Conservation (phyloP, 148 eudicot species). For the Vaccinium darrowii region DNA sequence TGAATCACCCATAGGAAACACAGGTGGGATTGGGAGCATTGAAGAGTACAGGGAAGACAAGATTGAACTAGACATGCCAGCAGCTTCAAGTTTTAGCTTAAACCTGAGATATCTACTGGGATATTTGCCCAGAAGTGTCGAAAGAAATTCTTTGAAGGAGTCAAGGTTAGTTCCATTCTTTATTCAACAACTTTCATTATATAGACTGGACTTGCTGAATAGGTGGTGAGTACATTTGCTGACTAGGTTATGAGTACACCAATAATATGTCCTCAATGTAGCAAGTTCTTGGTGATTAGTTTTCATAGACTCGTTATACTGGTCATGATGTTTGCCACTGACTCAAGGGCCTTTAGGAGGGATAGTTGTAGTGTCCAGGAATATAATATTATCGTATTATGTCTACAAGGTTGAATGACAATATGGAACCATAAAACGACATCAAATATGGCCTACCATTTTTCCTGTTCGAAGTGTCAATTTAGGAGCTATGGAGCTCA, state of each 20-base stretch:
- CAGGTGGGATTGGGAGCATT: conserved; percentile 19
- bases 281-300: neutral
- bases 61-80: conserved; percentile 24
- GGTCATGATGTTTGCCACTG: neutral
- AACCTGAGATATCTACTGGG: conserved; percentile 45
- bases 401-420: neutral
- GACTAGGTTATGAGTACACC: neutral
- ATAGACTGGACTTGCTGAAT: neutral
- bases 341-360: neutral
- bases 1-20: conserved; percentile 20
- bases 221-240: neutral
- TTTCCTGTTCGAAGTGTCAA: neutral
- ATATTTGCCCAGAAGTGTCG: conserved; percentile 27
- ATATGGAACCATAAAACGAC: neutral
- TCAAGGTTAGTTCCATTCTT: conserved; percentile 45
- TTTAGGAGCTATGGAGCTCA: neutral
- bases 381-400: neutral
- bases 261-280: neutral
- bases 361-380: neutral
- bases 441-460: neutral
- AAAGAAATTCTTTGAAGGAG: conserved; percentile 25
- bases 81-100: conserved; percentile 30
- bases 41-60: conserved; percentile 27
- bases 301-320: neutral
- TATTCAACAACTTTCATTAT: neutral